Evolutionary conservation across 495 filamentous ascomycete genomes (phyloP), one percentile per base, ranked within the genome.

Genomic region (Lindgomyces ingoldianus): DNA sequence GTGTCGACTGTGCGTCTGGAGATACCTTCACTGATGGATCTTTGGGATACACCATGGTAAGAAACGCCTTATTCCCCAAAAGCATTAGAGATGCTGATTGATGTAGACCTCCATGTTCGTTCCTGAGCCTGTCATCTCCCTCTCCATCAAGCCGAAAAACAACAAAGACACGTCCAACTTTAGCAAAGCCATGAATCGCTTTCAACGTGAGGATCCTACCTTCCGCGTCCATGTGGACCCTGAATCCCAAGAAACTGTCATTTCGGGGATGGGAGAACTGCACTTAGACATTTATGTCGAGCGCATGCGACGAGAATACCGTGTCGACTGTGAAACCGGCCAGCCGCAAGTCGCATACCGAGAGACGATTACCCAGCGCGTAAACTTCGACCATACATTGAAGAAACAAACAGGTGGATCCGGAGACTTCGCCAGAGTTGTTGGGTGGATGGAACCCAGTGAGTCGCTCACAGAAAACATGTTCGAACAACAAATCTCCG

Each of bases 211-310:
- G 77, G 95, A 99, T 68, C 95, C 95, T 10, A 99, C 95, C 22
- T 99, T 99, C 85, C 86, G 95, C 45, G 91, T 98, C 45, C 88
- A 89, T 62, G 90, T 95, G 71, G 95, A 99, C 71, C 78, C 81
- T 36, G 95, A 99, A 79, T 89, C 85, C 67, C 85, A 93, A 66
- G 89, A 99, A 79, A 96, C 93, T 49, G 94, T 99, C 75, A 98
- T 99, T 74, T 93, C 89, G 45, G 95, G 95, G 51, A 99, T 99
- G 95, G 95, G 95, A 64, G 95, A 99, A 75, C 76, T 99, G 61
- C 95, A 99, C 76, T 83, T 99, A 24, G 90, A 93, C 68, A 96
- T 99, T 75, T 99, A 99, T 79, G 86, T 98, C 41, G 95, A 99
- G 80, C 93, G 95, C 69, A 95, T 99, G 86, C 89, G 91, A 56